Percentiles rank a stretch among this genome's conserved stretches.
Evolutionary conservation across 179 eudicot species (phyloP).

Genomic region (Dionaea muscipula): DNA sequence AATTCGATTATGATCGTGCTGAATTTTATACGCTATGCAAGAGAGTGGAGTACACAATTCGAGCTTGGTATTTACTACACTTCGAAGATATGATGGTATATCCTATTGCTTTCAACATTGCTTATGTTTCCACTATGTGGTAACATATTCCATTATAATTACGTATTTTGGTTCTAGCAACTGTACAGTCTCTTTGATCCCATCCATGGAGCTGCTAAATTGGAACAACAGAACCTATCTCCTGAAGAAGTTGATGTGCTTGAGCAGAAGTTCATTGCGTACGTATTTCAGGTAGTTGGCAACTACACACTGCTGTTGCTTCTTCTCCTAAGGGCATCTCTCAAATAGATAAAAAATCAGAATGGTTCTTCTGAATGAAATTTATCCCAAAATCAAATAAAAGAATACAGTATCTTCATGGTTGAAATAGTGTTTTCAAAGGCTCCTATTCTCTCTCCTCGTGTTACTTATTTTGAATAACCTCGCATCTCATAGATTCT

Average conservation of each 20-base stretch:
- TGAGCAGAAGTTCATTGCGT: slow-evolving; percentile 74
- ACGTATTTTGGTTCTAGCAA: slow-evolving; percentile 45
- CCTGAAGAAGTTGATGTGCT: slow-evolving; percentile 63
- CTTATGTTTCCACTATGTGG: not conserved
- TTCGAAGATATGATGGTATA: slow-evolving; percentile 95
- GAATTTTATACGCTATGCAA: slow-evolving; percentile 87
- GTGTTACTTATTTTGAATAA: too few relatives aligned
- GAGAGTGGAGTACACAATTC: slow-evolving; percentile 86
- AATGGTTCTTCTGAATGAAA: too few relatives aligned
- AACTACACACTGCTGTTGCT: too few relatives aligned
- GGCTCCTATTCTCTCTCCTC: too few relatives aligned
- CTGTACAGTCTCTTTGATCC: slow-evolving; percentile 89
- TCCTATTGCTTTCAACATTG: not conserved
- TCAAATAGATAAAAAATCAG: too few relatives aligned
- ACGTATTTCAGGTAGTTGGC: slow-evolving; percentile 59
- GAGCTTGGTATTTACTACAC: slow-evolving; percentile 90
- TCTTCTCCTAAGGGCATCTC: too few relatives aligned
- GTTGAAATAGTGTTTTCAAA: too few relatives aligned
- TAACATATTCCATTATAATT: not conserved
- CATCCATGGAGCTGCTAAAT: slow-evolving; percentile 62
- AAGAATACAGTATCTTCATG: too few relatives aligned
- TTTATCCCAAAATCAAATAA: too few relatives aligned
- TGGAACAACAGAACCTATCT: slow-evolving; percentile 76
- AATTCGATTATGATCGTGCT: slow-evolving; percentile 51
- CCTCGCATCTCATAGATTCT: too few relatives aligned